Base-by-base conservation (phyloP, 371 early-diverging fungal species). In the Apophysomyces elegans region DNA sequence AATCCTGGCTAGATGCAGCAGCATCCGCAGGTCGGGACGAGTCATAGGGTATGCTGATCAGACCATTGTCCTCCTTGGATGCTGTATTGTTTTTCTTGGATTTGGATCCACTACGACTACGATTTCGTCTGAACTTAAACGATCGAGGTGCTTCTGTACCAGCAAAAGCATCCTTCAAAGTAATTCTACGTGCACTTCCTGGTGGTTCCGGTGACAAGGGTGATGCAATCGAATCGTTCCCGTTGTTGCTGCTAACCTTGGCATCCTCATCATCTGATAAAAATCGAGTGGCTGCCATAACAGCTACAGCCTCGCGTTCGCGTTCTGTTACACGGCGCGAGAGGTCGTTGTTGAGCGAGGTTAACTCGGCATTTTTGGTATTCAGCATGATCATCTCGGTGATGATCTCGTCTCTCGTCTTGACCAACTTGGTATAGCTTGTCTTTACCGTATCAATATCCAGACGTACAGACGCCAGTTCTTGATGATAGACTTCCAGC, bases 371-470 rank as follows among this genome's bases (percentile, higher is more conserved):
- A 37, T 84, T 86, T 36, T 83, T 79, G 18, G 82, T 83, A 59
- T 79, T 83, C 58, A 84, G 73, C 64, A 81, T 72, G 54, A 83
- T 78, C 80, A 84, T 83, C 59, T 85, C 84, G 60, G 80, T 75
- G 21, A 83, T 64, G 7, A 81, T 73, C 7, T 74, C 74, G 32
- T 78, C 77, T 32, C 79, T 44, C 3, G 67, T 67, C 46, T 79
- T 76, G 47, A 64, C 37, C 9, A 79, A 39, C 32, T 66, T 66
- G 0, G 67, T 58, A 46, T 72, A 74, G 16, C 38, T 68, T 1
- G 47, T 14, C 41, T 69, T 71, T 0, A 66, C 69, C 4, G 38
- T 7, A 7, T 67, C 63, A 46, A 73, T 71, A 36, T 81, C 81
- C 2, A 66, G 47, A 37, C 70, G 73, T 38, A 77, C 54, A 1